Evolutionary conservation across 306 rosid genomes (phyloP).

Genomic region (Coriaria nepalensis): DNA sequence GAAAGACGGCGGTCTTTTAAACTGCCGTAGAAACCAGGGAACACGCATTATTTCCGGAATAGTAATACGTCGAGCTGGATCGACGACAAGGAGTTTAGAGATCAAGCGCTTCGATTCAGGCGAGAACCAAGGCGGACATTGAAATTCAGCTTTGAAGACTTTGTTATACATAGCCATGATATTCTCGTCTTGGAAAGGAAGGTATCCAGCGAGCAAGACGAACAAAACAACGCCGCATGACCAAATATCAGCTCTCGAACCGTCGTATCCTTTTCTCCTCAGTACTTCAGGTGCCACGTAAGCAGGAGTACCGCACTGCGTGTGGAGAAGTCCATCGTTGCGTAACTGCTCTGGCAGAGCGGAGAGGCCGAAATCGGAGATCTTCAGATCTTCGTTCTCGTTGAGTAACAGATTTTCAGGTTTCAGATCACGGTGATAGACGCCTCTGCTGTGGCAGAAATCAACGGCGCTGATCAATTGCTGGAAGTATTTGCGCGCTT

Average conservation of each 20-base stretch:
- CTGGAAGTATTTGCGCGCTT: constrained; percentile 55
- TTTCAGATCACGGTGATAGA: constrained; percentile 69
- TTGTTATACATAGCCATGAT: constrained; percentile 50
- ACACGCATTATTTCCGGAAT: constrained; percentile 48
- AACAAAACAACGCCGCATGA: constrained; percentile 65
- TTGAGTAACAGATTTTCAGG: constrained; percentile 67
- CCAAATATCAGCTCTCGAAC: constrained; percentile 58
- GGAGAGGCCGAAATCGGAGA: constrained; percentile 69
- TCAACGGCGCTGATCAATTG: constrained; percentile 63
- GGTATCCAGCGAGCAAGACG: constrained; percentile 59
- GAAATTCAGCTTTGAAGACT: constrained; percentile 46
- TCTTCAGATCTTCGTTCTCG: constrained; percentile 49
- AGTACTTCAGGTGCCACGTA: constrained; percentile 69
- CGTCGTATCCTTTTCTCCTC: constrained; percentile 56
- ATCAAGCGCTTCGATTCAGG: constrained; percentile 41
- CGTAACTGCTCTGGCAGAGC: constrained; percentile 61
- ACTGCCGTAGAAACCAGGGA: constrained; percentile 46
- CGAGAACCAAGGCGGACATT: constrained; percentile 61
- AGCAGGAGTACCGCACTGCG: constrained; percentile 87
- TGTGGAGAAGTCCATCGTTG: constrained; percentile 59
- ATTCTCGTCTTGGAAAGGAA: constrained; percentile 63
- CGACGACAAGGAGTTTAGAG: constrained; percentile 41
- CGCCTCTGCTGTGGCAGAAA: constrained; percentile 73
- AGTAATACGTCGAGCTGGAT: constrained; percentile 37
- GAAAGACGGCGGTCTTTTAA: constrained; percentile 16